Percentiles rank a stretch among this genome's conserved stretches.
phyloP scores from a whole-genome alignment of 2,329 filamentous ascomycete species.

The Thielaviopsis ethacetica region DNA sequence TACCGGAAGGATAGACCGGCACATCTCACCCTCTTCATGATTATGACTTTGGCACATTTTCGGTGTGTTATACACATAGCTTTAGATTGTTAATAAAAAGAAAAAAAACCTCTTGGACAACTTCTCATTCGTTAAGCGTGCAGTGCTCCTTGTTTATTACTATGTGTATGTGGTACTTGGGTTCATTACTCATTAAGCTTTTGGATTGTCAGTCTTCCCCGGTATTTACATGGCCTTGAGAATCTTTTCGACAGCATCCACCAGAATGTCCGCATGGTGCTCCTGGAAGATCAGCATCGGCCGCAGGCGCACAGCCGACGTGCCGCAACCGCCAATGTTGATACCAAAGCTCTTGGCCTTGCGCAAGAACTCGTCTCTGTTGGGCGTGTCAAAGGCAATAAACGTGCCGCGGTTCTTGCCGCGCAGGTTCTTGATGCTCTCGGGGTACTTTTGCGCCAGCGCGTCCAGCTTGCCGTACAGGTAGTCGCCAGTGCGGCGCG shows the following conservation, averaged over 20 bases:
- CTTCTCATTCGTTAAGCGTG: too few relatives aligned
- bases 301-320: slow-evolving; percentile 57
- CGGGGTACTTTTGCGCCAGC: slow-evolving; percentile 55
- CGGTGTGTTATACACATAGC: too few relatives aligned
- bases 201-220: background rate
- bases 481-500: slow-evolving; percentile 63
- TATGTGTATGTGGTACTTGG: too few relatives aligned
- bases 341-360: slow-evolving; percentile 66
- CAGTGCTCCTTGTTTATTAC: too few relatives aligned
- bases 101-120: too few relatives aligned
- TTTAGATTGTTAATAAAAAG: too few relatives aligned
- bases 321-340: slow-evolving; percentile 75
- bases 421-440: slow-evolving; percentile 65
- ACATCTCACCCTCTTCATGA: too few relatives aligned
- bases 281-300: slow-evolving; percentile 91
- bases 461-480: slow-evolving; percentile 53
- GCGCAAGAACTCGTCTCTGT: slow-evolving; percentile 61
- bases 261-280: slow-evolving; percentile 72
- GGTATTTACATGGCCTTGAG: slow-evolving; percentile 26
- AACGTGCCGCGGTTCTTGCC: slow-evolving; percentile 84
- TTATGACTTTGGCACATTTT: too few relatives aligned
- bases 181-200: background rate
- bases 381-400: slow-evolving; percentile 76
- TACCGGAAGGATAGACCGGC: too few relatives aligned
- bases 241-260: slow-evolving; percentile 64